Base-by-base conservation (phyloP, 352 stramenopile species). In the Phytophthora citrophthora region DNA sequence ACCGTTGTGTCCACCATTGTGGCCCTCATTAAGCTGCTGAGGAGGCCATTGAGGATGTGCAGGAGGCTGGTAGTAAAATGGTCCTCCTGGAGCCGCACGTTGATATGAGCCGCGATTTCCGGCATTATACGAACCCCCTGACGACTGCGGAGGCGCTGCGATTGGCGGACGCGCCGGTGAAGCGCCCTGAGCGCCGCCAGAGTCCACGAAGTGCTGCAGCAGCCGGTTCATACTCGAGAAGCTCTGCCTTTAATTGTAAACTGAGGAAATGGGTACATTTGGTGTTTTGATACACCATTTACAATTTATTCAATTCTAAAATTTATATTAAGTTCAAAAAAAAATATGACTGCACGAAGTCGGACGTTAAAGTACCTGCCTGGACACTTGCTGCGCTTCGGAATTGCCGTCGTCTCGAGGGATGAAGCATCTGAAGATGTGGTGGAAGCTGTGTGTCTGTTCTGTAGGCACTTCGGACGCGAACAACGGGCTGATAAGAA, bases 191-290 rank as follows among this genome's bases (percentile, higher is more conserved):
- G 53, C 31, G 3, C 47, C 64, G 46, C 38, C 48, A 18, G 60
- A 69, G 68, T 76, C 77, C 46, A 86, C 76, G 61, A 87, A 89
- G 55, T 71, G 75, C 80, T 89, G 80, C 20, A 89, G 71, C 54
- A 89, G 63, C 11, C 80, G 65, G 59, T 87, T 89, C 80, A 89
- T 89, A 0, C 31, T 47, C 12, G 24, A 64, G 18, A 51, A 57
- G 52, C 27, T 43, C 20, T 12, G 53, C 44, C 12, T 20, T 18
- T 46, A 36, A 27, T 18, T 18, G 27, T n/a, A 24, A 38, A 55
- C 41, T 55, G 48, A 13, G 48, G 27, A 54, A 54, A 54, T 51
- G 26, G 15, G 26, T 51, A 51, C 26, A 13, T 49, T 49, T 34
- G 29, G 8, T 13, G 29, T 34, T 13, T 20, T 10, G 8, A 4